Evolutionary conservation across 176 grass and related monocot species (phyloP).

Genomic region (Canna indica): DNA sequence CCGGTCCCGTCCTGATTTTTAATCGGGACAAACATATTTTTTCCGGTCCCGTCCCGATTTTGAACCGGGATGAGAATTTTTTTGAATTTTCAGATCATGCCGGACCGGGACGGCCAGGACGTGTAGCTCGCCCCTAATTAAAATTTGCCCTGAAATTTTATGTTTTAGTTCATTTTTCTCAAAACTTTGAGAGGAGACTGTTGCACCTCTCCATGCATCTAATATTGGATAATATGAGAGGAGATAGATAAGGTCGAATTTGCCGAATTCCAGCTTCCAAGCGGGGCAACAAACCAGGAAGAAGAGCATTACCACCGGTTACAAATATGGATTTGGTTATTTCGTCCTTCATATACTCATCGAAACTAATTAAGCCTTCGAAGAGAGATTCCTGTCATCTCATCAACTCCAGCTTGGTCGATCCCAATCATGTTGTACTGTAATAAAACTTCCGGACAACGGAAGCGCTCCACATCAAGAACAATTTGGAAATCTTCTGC

Average conservation of each 20-base stretch:
- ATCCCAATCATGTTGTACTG: constrained; percentile 75
- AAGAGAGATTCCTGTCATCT: constrained; percentile 70
- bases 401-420: constrained; percentile 73
- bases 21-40: too few species aligned
- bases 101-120: too few species aligned
- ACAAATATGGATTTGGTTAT: constrained; percentile 67
- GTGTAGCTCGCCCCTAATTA: too few species aligned
- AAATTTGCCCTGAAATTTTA: too few species aligned
- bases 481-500: constrained; percentile 68
- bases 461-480: constrained; percentile 64
- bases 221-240: constrained; percentile 52
- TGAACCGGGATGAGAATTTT: too few species aligned
- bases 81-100: too few species aligned
- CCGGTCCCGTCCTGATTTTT: too few species aligned
- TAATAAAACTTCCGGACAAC: constrained; percentile 76
- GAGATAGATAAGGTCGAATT: constrained; percentile 60
- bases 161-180: too few species aligned
- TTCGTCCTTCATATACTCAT: constrained; percentile 50
- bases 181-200: too few species aligned
- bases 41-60: too few species aligned
- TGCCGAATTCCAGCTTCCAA: constrained; percentile 67
- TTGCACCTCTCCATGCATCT: constrained; percentile 82
- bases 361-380: constrained; percentile 48
- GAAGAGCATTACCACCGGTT: constrained; percentile 69
- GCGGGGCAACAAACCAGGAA: constrained; percentile 66